Conservation (phyloP, 108 stramenopile genomes). For the Nannochloropsis gaditana region DNA sequence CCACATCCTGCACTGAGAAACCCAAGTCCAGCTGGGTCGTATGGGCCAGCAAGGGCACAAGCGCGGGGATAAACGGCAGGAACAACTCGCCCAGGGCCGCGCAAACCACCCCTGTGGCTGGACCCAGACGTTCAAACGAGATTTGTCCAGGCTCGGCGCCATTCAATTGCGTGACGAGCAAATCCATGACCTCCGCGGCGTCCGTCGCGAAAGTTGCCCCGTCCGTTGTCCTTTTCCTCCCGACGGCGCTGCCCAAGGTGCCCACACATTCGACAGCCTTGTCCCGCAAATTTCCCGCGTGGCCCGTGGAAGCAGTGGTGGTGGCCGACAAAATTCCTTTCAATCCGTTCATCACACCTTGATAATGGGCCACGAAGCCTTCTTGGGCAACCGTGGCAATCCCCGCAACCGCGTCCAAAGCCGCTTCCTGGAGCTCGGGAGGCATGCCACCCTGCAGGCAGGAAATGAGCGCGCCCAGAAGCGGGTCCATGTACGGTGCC, state of each 20-base stretch:
- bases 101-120: neutral
- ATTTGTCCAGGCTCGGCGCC: neutral
- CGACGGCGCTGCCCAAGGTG: neutral
- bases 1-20: neutral
- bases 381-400: neutral
- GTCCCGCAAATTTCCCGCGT: neutral
- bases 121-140: neutral
- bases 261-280: neutral
- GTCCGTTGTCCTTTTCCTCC: neutral
- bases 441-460: neutral
- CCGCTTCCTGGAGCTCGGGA: neutral
- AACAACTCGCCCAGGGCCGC: neutral
- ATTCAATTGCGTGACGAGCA: neutral
- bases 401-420: neutral
- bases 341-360: neutral
- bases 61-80: neutral
- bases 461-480: neutral
- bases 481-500: neutral
- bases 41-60: neutral
- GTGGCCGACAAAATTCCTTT: neutral
- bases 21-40: neutral
- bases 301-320: neutral
- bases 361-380: neutral
- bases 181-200: neutral
- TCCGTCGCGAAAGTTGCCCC: neutral